Base-by-base conservation (phyloP, 1,284 basidiomycete species). In the Coniophora puteana region DNA sequence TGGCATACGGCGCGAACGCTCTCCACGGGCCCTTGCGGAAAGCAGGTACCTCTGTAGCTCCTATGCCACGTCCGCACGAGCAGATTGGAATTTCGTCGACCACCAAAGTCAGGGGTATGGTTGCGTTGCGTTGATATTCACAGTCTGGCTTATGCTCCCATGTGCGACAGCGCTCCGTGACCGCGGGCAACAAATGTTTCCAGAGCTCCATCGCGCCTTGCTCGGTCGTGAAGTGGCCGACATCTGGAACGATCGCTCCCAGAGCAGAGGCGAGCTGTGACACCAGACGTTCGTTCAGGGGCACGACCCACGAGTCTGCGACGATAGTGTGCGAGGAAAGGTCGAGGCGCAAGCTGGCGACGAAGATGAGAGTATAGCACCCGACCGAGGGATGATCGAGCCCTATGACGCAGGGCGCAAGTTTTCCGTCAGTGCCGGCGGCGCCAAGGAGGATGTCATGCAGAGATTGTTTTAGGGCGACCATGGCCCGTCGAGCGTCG, bases 81-180 rank as follows among this genome's bases (percentile, higher is more conserved):
- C 77, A 80, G 13, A 76, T 58, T 0, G 72, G 68, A 21, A 52
- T 58, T 17, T 54, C 52, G 0, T 46, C 55, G 4, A 49, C 55
- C 18, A 35, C 40, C 1, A 54, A 38, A n/a, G 55, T 53, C 4
- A 64, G 47, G 1, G 71, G 66, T 13, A 67, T 53, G 4, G 26
- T 41, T 3, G 61, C 61, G 3, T 46, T 45, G 4, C 31, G 21
- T 4, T 45, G n/a, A 51, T 78, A 78, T 50, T 69, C 67, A 59
- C 78, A 80, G 22, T 54, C 55, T 8, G 52, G 14, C 8, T 47
- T 54, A 50, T 80, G 78, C 12, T 51, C 50, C 78, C 78, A 80
- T 0, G 57, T 62, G 16, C 78, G 65, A 45, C 74, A 77, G 11
- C 77, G 69, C 48, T 80, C 77, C 5, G 62, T 65, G 21, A 73